Base-by-base conservation (phyloP, 192 early-diverging fungal species). In the Coemansia sp. region DNA sequence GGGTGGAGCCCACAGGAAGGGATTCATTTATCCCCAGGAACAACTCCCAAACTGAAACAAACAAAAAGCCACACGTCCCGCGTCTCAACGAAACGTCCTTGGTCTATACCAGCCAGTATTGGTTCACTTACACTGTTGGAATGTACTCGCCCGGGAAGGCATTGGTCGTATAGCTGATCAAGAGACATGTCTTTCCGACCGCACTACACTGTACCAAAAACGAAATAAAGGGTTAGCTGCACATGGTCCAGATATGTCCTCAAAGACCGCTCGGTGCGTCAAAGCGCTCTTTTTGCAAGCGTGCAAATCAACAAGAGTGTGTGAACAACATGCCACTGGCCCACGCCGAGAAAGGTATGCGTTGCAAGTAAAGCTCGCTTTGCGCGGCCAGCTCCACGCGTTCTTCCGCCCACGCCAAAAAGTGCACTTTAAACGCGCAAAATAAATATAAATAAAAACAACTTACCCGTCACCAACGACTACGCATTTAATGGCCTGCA, bases 131-230 rank as follows among this genome's bases (percentile, higher is more conserved):
- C 93, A 98, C 96, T 58, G 96, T 98, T 56, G 96, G 96, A 73
- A 98, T 97, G 73, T 98, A 98, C 85, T 98, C 96, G 58, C 96
- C 96, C 15, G 96, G 96, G 83, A 98, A 98, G 29, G 97, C 97
- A 85, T 98, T 98, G 65, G 97, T 98, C 15, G 97, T 98, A 85
- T 98, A 98, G 81, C 86, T 89, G 81, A 98, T 98, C 60, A 98
- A 81, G 41, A 96, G 88, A 76, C 96, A 98, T 45, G 96, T 98
- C 83, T 98, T 97, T 67, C 90, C 90, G 60, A 93, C 92, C 47
- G 93, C 92, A 88, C 92, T 93, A 76, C 64, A 63, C 14, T 35
- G 32, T 35, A 8, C 32, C 32, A 35, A 35, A 43, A 45, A n/a
- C 14, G 41, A n/a, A 45, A 53, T 53, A 27, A 53, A 53, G 5